Base-by-base conservation (phyloP, 805 yeast species). In the Candida khao-thaluensis region DNA sequence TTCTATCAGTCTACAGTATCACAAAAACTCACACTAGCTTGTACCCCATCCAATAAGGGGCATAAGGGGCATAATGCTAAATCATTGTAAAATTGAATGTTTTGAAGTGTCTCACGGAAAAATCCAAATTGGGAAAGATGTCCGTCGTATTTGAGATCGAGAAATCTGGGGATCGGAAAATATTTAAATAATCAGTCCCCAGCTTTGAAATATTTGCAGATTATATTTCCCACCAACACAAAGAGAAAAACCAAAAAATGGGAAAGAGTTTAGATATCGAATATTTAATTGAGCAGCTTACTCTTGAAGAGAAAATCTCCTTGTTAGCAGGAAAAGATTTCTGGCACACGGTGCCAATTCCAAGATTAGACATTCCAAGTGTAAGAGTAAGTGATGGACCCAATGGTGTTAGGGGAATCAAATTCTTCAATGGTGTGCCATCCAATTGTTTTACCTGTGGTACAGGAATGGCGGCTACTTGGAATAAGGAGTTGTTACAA, bases 401-500 rank as follows among this genome's bases (percentile, higher is more conserved):
- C 34, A 79, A 79, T 50, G 85, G 85, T 45, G 66, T 77, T 33
- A 64, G 84, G 45, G 84, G 84, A 17, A 76, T 79, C 15, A 67
- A 60, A 30, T 76, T 77, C 50, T 74, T 76, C 51, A 62, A 71
- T 44, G 66, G 75, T 27, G 62, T 66, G 17, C 79, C 79, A 6
- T 66, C 81, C 30, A 80, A 77, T 43, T 77, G 81, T 45, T 67
- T 79, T 48, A 81, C 84, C 5, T 72, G 76, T 51, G 84, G 83
- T 21, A 76, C 84, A 7, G 82, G 69, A 3, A 52, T 79, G 52
- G 83, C 77, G 2, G 57, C 83, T 3, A 73, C 82, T 16, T 79
- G 73, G 58, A 70, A 79, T 57, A 67, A 70, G 51, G 72, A 69
- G 3, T 58, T 79, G 43, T 58, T 78, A 22, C 40, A 48, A n/a